A percentile compares a stretch with the other conserved stretches of the same genome.
Evolutionary conservation across 2,329 filamentous ascomycete species (phyloP).

Genomic region (Phaeosphaeriaceae sp.): DNA sequence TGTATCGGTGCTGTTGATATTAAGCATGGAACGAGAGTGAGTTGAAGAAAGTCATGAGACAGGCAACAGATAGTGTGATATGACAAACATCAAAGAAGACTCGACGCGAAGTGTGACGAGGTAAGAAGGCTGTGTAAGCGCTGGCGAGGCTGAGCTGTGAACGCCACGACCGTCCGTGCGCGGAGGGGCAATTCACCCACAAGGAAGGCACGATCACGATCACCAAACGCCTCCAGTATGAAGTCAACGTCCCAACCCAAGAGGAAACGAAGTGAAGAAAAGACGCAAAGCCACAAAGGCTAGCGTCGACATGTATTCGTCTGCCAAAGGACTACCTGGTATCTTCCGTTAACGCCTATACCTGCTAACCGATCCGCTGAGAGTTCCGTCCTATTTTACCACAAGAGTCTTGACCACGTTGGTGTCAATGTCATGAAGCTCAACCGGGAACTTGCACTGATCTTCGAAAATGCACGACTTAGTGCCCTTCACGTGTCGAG

Average conservation of each 20-base stretch:
- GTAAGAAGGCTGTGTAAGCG: background rate
- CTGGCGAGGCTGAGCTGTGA: constrained; percentile 1
- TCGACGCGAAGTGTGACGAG: background rate
- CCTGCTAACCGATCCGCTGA: background rate
- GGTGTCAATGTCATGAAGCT: constrained; percentile 66
- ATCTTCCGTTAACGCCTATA: constrained; percentile 4
- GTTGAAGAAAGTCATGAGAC: too few relatives aligned
- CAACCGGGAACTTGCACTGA: constrained; percentile 63
- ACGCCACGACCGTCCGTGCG: constrained; percentile 1
- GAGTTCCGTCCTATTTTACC: background rate
- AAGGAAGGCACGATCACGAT: constrained; percentile 1
- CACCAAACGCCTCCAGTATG: background rate
- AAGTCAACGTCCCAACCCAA: background rate
- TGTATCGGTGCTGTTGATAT: too few relatives aligned
- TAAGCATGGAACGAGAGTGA: too few relatives aligned
- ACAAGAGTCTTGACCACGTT: constrained; percentile 61
- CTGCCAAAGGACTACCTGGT: constrained; percentile 5
- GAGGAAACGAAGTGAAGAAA: background rate
- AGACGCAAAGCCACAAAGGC: background rate
- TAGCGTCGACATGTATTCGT: background rate
- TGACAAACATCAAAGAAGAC: background rate
- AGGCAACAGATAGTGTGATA: background rate
- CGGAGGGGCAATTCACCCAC: background rate
- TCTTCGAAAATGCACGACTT: constrained; percentile 65
- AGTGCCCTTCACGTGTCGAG: constrained; percentile 54